These are phyloP conservation scores for Potentilla sterilis DNA, from an alignment of 306 rosid genomes.

Conservation along the genomic window DNA sequence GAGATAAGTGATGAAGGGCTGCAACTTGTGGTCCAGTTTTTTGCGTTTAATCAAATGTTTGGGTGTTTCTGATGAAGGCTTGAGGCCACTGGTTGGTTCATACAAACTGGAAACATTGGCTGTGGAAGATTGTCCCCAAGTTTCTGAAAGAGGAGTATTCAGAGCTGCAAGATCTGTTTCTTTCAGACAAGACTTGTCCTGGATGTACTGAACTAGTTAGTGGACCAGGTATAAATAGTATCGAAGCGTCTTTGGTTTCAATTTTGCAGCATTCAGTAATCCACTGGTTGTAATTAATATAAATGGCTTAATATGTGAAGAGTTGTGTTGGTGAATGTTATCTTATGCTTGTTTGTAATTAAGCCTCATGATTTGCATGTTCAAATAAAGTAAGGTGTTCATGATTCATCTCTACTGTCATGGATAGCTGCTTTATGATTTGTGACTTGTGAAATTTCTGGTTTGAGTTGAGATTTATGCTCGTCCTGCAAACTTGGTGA, in stretches of 20 bases:
- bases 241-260: neutral
- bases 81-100: slow-evolving; percentile 71
- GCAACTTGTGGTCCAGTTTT: slow-evolving; percentile 71
- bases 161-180: slow-evolving; percentile 68
- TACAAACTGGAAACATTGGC: slow-evolving; percentile 61
- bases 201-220: slow-evolving; percentile 60
- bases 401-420: slow-evolving; percentile 1
- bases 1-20: slow-evolving; percentile 85
- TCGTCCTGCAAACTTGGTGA: neutral
- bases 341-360: neutral
- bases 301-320: neutral
- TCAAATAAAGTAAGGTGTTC: neutral
- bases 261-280: slow-evolving; percentile 18
- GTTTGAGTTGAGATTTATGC: neutral
- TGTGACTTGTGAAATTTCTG: neutral
- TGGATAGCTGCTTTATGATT: neutral
- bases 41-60: slow-evolving; percentile 66
- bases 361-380: neutral
- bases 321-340: slow-evolving; percentile 8
- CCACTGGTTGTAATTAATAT: neutral
- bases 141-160: slow-evolving; percentile 71
- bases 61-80: slow-evolving; percentile 83
- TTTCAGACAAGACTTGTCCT: slow-evolving; percentile 79
- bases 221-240: neutral
- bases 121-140: slow-evolving; percentile 83